Evolutionary conservation across 2,329 filamentous ascomycete genomes (phyloP), one percentile per base, ranked within the genome.

Genomic region (Xylaria sp.): DNA sequence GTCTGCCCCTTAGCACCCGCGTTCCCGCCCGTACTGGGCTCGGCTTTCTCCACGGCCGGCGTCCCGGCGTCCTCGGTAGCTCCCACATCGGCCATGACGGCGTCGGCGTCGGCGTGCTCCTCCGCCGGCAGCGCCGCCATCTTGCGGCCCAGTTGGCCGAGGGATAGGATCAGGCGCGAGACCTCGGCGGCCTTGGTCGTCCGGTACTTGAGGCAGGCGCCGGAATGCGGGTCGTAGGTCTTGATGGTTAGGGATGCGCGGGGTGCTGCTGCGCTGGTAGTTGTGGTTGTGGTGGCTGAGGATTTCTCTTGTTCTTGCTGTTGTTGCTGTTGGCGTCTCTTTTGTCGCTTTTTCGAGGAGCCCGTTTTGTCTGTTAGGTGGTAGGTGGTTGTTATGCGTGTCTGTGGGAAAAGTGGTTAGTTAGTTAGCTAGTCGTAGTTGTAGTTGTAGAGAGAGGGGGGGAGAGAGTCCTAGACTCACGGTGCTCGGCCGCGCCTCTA

Each of bases 161-260:
- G 81, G 52, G 91, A 89, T 61, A 89, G 88, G 66, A 99, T 88
- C 76, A 99, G 82, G 34, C 96, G 86, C 28, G 92, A 91, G 10
- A 99, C 94, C 82, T 98, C 95, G 23, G 93, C 93, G 23, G 92
- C 93, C 82, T 97, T 97, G 78, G 91, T 91, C 44, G 96, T 99
- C 79, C 89, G 88, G 85, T 98, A 98, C 83, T 98, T 97, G 72
- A 99, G 87, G 70, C 91, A 91, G 67, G 91, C 90, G 77, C 96
- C 96, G 64, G 90, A 92, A 51, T 84, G 84, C 0, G 96, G 92
- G 80, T 98, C 93, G 83, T 90, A 98, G 4, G 96, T 96, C 84
- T 97, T 98, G 70, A 99, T 84, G 3, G 90, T 91, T 61, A 99
- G 90, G 65, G 86, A 88, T 73, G 91, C 94, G 73, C 87, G 87